phyloP scores from a whole-genome alignment of 148 eudicot genomes.

The Arctostaphylos glauca region DNA sequence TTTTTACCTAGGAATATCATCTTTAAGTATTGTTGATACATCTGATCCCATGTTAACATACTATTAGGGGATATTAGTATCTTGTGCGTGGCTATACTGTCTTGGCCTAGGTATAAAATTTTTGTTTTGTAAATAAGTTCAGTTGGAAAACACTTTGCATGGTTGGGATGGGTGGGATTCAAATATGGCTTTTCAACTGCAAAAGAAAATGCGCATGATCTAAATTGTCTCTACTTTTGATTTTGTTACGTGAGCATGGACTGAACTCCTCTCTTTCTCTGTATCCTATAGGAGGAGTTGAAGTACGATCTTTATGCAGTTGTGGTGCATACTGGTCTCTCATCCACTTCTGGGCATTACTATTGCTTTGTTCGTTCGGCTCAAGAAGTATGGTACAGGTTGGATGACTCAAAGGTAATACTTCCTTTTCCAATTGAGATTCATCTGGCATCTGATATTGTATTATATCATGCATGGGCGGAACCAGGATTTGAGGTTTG shows the following conservation, averaged over 20 bases:
- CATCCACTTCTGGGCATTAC: constrained; percentile 84
- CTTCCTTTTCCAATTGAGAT: background rate
- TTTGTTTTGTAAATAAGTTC: background rate
- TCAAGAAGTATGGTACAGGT: constrained; percentile 67
- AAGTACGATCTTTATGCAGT: constrained; percentile 72
- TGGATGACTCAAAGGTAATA: constrained; percentile 79
- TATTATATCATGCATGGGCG: too few relatives aligned
- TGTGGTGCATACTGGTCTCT: constrained; percentile 68
- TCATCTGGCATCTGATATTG: background rate
- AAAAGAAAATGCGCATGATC: background rate
- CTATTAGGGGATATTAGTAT: background rate
- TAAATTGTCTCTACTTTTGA: background rate
- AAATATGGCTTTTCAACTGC: background rate
- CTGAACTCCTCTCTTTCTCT: constrained; percentile 12
- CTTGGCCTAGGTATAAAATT: background rate
- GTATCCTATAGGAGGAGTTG: constrained; percentile 46
- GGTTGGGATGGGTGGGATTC: background rate
- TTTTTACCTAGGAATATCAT: background rate
- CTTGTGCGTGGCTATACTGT: background rate
- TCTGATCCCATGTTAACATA: background rate
- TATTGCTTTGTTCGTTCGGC: constrained; percentile 66
- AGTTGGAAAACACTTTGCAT: background rate
- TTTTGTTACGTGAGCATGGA: background rate
- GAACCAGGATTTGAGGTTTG: too few relatives aligned
- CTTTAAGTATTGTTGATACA: background rate